A percentile compares a stretch with the other conserved stretches of the same genome.
phyloP scores from a whole-genome alignment of 139 green algal genomes.

The Edaphochlamys debaryana region DNA sequence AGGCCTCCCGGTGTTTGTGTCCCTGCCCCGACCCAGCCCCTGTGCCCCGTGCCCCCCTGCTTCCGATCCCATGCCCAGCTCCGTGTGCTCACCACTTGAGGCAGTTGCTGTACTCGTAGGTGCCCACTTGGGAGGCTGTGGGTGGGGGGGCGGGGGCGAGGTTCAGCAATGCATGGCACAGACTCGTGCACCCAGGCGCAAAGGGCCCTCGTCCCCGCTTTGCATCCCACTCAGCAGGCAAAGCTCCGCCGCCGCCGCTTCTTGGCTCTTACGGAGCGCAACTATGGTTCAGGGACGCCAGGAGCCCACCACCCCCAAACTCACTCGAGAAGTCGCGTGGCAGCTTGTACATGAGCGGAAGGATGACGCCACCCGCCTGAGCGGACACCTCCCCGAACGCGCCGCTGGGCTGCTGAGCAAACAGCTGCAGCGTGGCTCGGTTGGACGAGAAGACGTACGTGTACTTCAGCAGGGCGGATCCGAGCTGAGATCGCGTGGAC shows the following conservation, averaged over 20 bases:
- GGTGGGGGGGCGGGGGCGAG: too few relatives aligned
- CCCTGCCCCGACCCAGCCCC: too few relatives aligned
- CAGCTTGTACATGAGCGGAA: conserved; percentile 46
- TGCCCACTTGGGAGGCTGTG: not conserved
- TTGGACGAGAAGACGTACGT: not conserved
- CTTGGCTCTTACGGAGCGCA: too few relatives aligned
- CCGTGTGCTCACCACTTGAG: conserved; percentile 26
- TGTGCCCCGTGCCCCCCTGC: too few relatives aligned
- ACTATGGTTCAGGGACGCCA: too few relatives aligned
- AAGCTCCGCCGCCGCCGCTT: too few relatives aligned
- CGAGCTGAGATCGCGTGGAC: not conserved
- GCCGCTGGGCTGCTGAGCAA: conserved; percentile 41
- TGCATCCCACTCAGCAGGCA: too few relatives aligned
- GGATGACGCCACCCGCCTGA: conserved; percentile 49
- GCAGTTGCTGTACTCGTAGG: conserved; percentile 22
- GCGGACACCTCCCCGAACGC: conserved; percentile 50
- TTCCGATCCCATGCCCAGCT: too few relatives aligned
- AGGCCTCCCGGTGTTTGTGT: too few relatives aligned
- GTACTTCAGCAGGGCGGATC: conserved; percentile 38
- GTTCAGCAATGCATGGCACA: not conserved
- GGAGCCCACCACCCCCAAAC: too few relatives aligned
- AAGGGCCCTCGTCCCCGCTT: too few relatives aligned
- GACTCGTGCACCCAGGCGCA: too few relatives aligned
- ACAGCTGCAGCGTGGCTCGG: conserved; percentile 44
- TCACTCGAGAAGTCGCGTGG: not conserved